Evolutionary conservation across 495 filamentous ascomycete genomes (phyloP).

Genomic region (Bacidia gigantensis): DNA sequence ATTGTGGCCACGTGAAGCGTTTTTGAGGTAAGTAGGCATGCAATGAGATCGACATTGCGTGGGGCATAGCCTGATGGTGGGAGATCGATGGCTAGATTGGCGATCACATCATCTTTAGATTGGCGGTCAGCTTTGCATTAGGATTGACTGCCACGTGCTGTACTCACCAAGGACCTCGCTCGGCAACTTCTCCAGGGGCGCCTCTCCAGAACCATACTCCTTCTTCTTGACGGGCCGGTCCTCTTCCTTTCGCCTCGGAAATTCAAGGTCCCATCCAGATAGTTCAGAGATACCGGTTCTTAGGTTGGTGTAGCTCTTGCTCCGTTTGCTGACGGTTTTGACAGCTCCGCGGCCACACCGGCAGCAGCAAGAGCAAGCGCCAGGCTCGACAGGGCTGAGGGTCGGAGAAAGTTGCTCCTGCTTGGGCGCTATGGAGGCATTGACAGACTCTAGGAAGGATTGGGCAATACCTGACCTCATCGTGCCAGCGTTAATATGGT

Average conservation of each 20-base stretch:
- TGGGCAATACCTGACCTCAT: constrained; percentile 45
- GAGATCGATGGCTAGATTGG: constrained; percentile 57
- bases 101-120: constrained; percentile 56
- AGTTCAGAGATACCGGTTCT: constrained; percentile 33
- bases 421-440: constrained; percentile 40
- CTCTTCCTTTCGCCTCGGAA: constrained; percentile 21
- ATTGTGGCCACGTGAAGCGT: constrained; percentile 65
- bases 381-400: constrained; percentile 12
- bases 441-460: constrained; percentile 54
- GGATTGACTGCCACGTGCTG: background rate
- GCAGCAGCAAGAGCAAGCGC: constrained; percentile 49
- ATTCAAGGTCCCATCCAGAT: constrained; percentile 43
- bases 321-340: constrained; percentile 56
- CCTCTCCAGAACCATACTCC: constrained; percentile 21
- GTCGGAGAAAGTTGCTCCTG: constrained; percentile 32
- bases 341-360: constrained; percentile 51
- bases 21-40: constrained; percentile 61
- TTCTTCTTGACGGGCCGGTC: constrained; percentile 19
- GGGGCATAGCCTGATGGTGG: constrained; percentile 65
- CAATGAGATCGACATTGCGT: constrained; percentile 71
- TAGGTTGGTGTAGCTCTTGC: constrained; percentile 60
- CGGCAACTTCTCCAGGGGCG: constrained; percentile 52
- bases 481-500: constrained; percentile 10
- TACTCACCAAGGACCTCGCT: constrained; percentile 59
- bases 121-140: constrained; percentile 2